Evolutionary conservation across 2,329 filamentous ascomycete genomes (phyloP).

Genomic region (Arachnopeziza araneosa): DNA sequence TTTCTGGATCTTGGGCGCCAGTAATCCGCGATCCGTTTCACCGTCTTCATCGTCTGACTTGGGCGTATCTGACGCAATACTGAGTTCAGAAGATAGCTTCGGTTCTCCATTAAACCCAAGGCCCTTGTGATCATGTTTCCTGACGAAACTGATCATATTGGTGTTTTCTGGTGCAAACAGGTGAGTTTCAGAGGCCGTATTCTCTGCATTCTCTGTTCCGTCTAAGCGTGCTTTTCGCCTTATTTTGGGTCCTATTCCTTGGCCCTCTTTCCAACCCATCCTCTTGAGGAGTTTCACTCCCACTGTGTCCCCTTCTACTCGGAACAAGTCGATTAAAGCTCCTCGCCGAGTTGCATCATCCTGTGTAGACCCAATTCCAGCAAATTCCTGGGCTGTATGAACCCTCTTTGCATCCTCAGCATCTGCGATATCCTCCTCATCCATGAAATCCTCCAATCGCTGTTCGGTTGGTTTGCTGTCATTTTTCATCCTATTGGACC

Average conservation of each 20-base stretch:
- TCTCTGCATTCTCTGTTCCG: constrained; percentile 39
- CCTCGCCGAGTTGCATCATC: constrained; percentile 46
- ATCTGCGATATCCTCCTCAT: constrained; percentile 89
- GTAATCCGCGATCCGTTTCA: constrained; percentile 20
- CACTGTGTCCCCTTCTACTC: constrained; percentile 72
- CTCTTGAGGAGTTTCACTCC: constrained; percentile 77
- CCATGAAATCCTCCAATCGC: constrained; percentile 90
- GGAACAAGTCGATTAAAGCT: constrained; percentile 65
- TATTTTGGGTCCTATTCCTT: constrained; percentile 86
- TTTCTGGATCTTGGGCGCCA: constrained; percentile 32
- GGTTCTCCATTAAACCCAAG: constrained; percentile 60
- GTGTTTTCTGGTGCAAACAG: constrained; percentile 84
- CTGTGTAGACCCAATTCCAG: constrained; percentile 65
- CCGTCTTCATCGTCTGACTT: constrained; percentile 44
- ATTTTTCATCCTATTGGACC: constrained; percentile 69
- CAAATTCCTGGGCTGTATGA: constrained; percentile 67
- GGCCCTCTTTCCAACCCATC: constrained; percentile 95
- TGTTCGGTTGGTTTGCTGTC: constrained; percentile 47
- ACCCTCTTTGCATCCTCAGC: constrained; percentile 72
- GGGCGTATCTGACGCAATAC: constrained; percentile 25
- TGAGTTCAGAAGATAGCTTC: constrained; percentile 38
- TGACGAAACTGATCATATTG: constrained; percentile 57
- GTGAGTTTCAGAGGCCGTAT: constrained; percentile 44
- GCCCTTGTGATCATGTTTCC: constrained; percentile 65
- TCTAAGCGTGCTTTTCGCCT: constrained; percentile 67